phyloP scores from a whole-genome alignment of 139 green algal species.

The Nannochloris sp. region DNA sequence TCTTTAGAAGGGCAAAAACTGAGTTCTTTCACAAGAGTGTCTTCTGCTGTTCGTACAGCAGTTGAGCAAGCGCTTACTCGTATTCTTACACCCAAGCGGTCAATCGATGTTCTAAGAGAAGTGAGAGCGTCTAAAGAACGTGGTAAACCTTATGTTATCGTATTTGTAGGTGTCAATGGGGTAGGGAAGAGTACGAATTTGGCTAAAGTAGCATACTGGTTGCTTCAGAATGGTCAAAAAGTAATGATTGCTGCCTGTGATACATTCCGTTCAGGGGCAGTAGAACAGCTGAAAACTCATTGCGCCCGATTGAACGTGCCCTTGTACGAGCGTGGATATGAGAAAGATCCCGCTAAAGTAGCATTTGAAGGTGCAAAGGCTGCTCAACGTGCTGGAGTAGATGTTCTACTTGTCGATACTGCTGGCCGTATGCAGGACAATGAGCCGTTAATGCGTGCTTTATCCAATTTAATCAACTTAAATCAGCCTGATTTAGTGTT shows the following conservation, averaged over 20 bases:
- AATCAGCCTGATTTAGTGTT: slow-evolving; percentile 94
- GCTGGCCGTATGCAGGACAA: slow-evolving; percentile 87
- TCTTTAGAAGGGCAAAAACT: slow-evolving; percentile 82
- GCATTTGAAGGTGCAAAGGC: slow-evolving; percentile 82
- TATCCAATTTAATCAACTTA: slow-evolving; percentile 86
- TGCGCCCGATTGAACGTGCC: slow-evolving; percentile 72
- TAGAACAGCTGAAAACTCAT: slow-evolving; percentile 98
- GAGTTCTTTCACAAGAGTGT: slow-evolving; percentile 77
- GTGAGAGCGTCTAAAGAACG: slow-evolving; percentile 36
- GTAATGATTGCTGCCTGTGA: slow-evolving; percentile 96
- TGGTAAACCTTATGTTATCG: slow-evolving; percentile 87
- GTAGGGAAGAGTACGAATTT: slow-evolving; percentile 99
- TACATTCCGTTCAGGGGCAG: slow-evolving; percentile 94
- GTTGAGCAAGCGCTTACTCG: slow-evolving; percentile 74
- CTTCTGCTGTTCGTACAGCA: slow-evolving; percentile 60
- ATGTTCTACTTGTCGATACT: slow-evolving; percentile 98
- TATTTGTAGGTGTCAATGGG: slow-evolving; percentile 98
- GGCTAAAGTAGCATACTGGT: slow-evolving; percentile 96
- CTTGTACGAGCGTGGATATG: slow-evolving; percentile 96
- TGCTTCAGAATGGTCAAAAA: slow-evolving; percentile 66
- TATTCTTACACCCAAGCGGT: slow-evolving; percentile 70
- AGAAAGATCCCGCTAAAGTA: slow-evolving; percentile 94
- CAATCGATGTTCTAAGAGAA: slow-evolving; percentile 73
- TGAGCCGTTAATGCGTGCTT: slow-evolving; percentile 97
- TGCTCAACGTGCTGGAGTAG: slow-evolving; percentile 62